phyloP scores from a whole-genome alignment of 257 asterid species.

The Nicotiana otophora region DNA sequence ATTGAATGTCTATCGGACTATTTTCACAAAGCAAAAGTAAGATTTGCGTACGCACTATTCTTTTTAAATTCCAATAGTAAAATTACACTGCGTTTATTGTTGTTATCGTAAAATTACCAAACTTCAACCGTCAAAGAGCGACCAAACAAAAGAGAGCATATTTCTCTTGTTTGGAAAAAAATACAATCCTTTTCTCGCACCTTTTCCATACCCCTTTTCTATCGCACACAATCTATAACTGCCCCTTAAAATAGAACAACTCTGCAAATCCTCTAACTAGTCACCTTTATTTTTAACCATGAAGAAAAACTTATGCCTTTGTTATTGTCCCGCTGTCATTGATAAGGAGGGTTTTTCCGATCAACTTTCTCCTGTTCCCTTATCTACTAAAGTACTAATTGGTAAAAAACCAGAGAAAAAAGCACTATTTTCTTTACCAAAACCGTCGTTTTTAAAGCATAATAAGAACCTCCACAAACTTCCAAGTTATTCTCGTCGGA shows the following conservation, averaged over 20 bases:
- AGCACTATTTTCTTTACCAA: not conserved
- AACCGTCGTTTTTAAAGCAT: not conserved
- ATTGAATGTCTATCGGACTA: no score
- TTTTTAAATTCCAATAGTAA: no score
- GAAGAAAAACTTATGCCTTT: constrained; percentile 25
- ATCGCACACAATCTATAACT: not conserved
- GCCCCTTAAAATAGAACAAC: not conserved
- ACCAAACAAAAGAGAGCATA: not conserved
- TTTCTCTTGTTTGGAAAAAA: no score
- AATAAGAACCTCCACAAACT: not conserved
- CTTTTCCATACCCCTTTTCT: not conserved
- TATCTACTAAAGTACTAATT: no score
- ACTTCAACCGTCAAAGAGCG: not conserved
- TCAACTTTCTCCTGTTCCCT: no score
- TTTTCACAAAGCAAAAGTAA: no score
- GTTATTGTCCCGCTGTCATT: constrained; percentile 14
- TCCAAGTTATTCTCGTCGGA: not conserved
- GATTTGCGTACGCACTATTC: no score
- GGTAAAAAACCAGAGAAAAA: not conserved
- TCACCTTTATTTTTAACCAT: no score
- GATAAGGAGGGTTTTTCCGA: constrained; percentile 1
- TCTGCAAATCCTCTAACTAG: no score
- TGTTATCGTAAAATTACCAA: no score
- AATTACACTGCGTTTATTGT: no score
- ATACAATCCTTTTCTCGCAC: no score